phyloP scores from a whole-genome alignment of 2,329 filamentous ascomycete genomes.

The Knoxdaviesia capensis region DNA sequence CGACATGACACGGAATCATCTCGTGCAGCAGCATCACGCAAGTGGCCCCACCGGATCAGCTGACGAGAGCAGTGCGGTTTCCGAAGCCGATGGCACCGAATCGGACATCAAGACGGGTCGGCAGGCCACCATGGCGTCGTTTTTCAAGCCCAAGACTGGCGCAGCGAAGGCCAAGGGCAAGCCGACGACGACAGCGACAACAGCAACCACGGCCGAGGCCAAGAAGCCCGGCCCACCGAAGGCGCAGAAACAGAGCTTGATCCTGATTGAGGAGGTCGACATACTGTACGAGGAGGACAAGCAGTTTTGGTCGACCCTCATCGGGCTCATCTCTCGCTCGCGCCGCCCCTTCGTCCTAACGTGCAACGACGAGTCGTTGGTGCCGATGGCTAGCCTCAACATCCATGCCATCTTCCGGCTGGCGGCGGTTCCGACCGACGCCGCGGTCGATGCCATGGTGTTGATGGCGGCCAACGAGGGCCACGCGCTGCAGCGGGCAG shows the following conservation, averaged over 20 bases:
- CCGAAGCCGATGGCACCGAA: conserved; percentile 16
- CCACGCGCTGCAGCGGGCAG: conserved; percentile 49
- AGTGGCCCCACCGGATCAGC: no score
- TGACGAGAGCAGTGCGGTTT: conserved; percentile 10
- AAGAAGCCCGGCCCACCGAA: conserved; percentile 16
- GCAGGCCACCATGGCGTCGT: conserved; percentile 61
- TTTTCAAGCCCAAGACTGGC: conserved; percentile 44
- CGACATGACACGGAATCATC: conserved; percentile 91
- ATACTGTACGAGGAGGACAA: conserved; percentile 89
- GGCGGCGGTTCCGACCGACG: conserved; percentile 38
- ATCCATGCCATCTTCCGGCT: conserved; percentile 74
- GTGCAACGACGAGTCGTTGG: conserved; percentile 74
- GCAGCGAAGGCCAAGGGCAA: conserved; percentile 11
- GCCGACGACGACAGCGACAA: conserved; percentile 7
- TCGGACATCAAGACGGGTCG: conserved; percentile 45
- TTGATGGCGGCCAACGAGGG: conserved; percentile 76
- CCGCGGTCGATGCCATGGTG: conserved; percentile 63
- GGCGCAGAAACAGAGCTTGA: conserved; percentile 77
- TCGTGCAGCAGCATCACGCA: conserved; percentile 38
- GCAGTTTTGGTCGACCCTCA: conserved; percentile 76
- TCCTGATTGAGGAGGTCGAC: conserved; percentile 85
- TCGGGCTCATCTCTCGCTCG: conserved; percentile 60
- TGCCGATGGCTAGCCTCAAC: conserved; percentile 56
- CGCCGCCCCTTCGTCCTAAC: conserved; percentile 89
- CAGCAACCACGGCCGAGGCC: neutral